Evolutionary conservation across 768 basidiomycete genomes (phyloP).

Genomic region (Phaeotremella fagi): DNA sequence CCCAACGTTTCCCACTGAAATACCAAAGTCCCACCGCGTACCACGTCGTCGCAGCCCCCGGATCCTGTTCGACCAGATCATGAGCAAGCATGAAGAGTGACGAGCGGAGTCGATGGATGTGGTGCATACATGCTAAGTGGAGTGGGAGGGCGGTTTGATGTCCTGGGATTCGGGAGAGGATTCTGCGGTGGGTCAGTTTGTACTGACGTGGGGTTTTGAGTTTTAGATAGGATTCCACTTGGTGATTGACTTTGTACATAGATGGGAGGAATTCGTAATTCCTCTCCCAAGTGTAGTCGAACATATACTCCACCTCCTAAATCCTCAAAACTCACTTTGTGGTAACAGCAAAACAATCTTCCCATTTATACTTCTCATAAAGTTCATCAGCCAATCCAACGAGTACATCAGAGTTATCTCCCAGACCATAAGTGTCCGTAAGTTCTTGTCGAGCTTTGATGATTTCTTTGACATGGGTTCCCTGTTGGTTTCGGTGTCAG

Average conservation of each 20-base stretch:
- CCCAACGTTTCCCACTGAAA: slow-evolving; percentile 76
- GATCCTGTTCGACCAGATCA: slow-evolving; percentile 89
- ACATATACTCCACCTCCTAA: not conserved
- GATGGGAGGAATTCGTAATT: not conserved
- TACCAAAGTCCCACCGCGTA: slow-evolving; percentile 99
- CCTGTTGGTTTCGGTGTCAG: slow-evolving; percentile 48
- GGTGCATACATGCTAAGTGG: slow-evolving; percentile 97
- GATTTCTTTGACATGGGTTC: slow-evolving; percentile 77
- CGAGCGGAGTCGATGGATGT: slow-evolving; percentile 83
- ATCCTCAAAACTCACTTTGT: slow-evolving; percentile 55
- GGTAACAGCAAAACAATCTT: slow-evolving; percentile 87
- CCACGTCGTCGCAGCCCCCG: slow-evolving; percentile 90
- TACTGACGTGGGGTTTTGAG: too few relatives aligned
- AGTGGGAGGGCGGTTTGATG: slow-evolving; percentile 86
- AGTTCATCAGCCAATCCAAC: slow-evolving; percentile 85
- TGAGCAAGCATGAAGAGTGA: slow-evolving; percentile 94
- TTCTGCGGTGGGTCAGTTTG: slow-evolving; percentile 54
- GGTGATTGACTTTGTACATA: not conserved
- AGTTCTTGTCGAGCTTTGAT: slow-evolving; percentile 71
- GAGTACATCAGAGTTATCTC: slow-evolving; percentile 87
- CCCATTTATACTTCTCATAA: slow-evolving; percentile 83
- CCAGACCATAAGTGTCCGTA: slow-evolving; percentile 73
- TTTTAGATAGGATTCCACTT: not conserved
- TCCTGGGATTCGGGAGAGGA: slow-evolving; percentile 73
- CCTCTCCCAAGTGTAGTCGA: not conserved